Evolutionary conservation across 1,284 basidiomycete genomes (phyloP).

Genomic region (Austropuccinia psidii): DNA sequence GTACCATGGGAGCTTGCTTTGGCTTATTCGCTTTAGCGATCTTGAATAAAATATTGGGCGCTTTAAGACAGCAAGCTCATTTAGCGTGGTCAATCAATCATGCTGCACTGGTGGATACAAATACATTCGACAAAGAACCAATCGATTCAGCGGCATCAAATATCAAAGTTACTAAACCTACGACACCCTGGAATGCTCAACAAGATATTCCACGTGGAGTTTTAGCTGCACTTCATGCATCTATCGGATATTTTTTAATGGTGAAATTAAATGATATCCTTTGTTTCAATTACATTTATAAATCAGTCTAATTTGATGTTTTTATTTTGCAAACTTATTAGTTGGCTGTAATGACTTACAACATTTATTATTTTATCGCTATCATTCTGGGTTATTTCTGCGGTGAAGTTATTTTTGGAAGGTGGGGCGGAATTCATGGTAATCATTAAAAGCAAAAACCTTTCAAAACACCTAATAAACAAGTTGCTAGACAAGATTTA

Average conservation of each 20-base stretch:
- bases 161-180: background rate
- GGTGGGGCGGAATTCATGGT: constrained; percentile 2
- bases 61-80: constrained; percentile 22
- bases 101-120: background rate
- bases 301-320: background rate
- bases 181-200: constrained; percentile 11
- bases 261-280: background rate
- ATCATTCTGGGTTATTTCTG: constrained; percentile 18
- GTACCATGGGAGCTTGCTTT: constrained; percentile 27
- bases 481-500: too few species aligned
- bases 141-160: background rate
- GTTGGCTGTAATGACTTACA: constrained; percentile 35
- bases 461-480: too few species aligned
- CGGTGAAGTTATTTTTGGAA: constrained; percentile 25
- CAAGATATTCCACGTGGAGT: constrained; percentile 25
- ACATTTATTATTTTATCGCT: constrained; percentile 31
- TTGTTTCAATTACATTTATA: background rate
- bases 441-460: too few species aligned
- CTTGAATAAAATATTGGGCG: constrained; percentile 9
- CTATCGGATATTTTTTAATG: constrained; percentile 30
- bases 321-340: background rate
- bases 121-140: background rate
- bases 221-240: constrained; percentile 14
- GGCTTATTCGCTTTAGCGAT: constrained; percentile 23
- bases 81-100: constrained; percentile 17